phyloP scores from a whole-genome alignment of 2,329 filamentous ascomycete species.

The Cryphonectria japonica region DNA sequence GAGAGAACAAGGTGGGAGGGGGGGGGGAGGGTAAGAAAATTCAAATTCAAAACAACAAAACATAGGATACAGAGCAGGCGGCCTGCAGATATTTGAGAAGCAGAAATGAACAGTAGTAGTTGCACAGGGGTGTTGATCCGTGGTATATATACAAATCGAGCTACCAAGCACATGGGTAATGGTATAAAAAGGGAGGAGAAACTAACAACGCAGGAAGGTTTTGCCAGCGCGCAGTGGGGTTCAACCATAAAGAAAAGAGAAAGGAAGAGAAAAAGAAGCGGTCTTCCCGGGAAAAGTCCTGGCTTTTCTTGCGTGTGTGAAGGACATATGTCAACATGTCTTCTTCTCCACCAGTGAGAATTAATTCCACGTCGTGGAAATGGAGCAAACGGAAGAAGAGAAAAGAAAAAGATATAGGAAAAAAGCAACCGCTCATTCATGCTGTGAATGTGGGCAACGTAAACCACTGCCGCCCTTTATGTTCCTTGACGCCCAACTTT shows the following conservation, averaged over 20 bases:
- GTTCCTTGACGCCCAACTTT: not conserved
- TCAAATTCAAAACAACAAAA: not conserved
- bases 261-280: not conserved
- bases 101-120: not conserved
- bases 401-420: not conserved
- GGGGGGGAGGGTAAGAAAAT: not conserved
- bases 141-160: not conserved
- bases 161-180: not conserved
- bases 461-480: not conserved
- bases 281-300: not conserved
- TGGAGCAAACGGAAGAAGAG: not conserved
- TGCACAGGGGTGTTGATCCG: slow-evolving; percentile 7
- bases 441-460: slow-evolving; percentile 6
- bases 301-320: slow-evolving; percentile 2
- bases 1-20: too few relatives aligned
- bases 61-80: not conserved
- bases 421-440: slow-evolving; percentile 2
- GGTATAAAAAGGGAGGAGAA: not conserved
- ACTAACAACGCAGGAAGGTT: not conserved
- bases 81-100: not conserved
- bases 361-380: not conserved
- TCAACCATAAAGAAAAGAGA: not conserved
- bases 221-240: slow-evolving; percentile 5
- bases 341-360: slow-evolving; percentile 16
- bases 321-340: not conserved